Base-by-base conservation (phyloP, 768 basidiomycete genomes). In the Pulveroboletus sp. region DNA sequence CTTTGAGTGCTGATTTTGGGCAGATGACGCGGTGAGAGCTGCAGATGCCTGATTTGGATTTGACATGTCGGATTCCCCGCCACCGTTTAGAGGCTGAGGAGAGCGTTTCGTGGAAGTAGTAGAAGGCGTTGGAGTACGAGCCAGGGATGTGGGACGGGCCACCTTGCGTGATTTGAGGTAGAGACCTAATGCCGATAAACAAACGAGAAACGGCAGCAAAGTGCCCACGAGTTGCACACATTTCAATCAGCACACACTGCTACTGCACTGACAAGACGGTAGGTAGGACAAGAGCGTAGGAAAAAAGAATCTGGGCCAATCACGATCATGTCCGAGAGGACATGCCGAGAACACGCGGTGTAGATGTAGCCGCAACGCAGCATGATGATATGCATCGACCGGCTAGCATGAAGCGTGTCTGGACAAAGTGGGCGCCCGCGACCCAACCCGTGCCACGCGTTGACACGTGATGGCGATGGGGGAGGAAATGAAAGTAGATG, bases 81-180 rank as follows among this genome's bases (percentile, higher is more conserved):
- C 52, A 50, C 69, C 69, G 58, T 70, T 74, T 58, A 66, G 54
- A 59, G 49, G 59, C 43, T 57, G 66, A 57, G 57, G 51, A 33
- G 63, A 68, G 60, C 50, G 57, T 40, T 61, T 63, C 54, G 62
- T 53, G 49, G 67, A 67, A 61, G 63, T 59, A 58, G 55, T 55
- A 37, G 65, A 56, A 53, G 67, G 64, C 32, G 64, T 69, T 57
- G 69, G 69, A 48, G 68, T 58, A 46, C 68, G 72, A 21, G 72
- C 78, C 50, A 85, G 76, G 49, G 78, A 77, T 43, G 81, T 71
- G 48, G 86, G 87, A 51, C 86, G 84, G 59, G 84, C 80, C 69
- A 83, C 84, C 68, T 82, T 81, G 68, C 84, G 81, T 55, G 84
- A 81, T 78, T 89, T 91, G 76, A 85, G 84, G 75, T 90, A 90